Evolutionary conservation across 1,139 yeast species (phyloP).

Genomic region (Pichia norvegensis): DNA sequence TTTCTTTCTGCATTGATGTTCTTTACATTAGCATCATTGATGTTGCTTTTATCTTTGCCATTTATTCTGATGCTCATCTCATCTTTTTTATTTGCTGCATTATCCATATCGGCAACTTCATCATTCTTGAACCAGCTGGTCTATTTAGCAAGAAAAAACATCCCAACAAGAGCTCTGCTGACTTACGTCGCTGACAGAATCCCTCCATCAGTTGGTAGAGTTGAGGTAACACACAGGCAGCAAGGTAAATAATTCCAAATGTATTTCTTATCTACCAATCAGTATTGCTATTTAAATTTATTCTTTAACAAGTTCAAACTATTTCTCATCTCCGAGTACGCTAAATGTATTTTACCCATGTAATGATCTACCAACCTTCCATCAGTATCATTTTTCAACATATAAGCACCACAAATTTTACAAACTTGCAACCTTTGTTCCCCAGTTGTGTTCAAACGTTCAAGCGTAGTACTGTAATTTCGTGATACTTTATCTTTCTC

Average conservation of each 20-base stretch:
- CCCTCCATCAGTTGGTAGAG: conserved; percentile 28
- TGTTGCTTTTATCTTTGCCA: conserved; percentile 3
- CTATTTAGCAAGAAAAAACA: not conserved
- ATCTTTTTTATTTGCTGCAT: conserved; percentile 1
- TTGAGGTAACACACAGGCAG: conserved; percentile 14
- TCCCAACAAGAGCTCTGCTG: conserved; percentile 17
- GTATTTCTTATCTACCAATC: not conserved
- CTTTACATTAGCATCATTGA: not conserved
- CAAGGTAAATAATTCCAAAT: not conserved
- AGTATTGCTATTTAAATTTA: conserved; percentile 19
- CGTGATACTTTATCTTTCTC: conserved; percentile 45
- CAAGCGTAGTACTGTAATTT: conserved; percentile 53
- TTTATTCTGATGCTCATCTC: conserved; percentile 4
- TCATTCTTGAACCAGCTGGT: not conserved
- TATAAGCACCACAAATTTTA: conserved; percentile 83
- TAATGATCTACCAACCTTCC: conserved; percentile 88
- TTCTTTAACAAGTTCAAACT: conserved; percentile 45
- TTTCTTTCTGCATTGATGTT: conserved; percentile 1
- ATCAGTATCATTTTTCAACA: conserved; percentile 83
- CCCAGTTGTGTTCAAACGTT: conserved; percentile 75
- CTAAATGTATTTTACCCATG: conserved; percentile 78
- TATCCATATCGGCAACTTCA: conserved; percentile 1
- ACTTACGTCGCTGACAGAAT: conserved; percentile 23
- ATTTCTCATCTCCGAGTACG: conserved; percentile 67
- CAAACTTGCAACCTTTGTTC: conserved; percentile 91